These are phyloP conservation scores for Paecilomyces sp. DNA, from an alignment of 2,329 filamentous ascomycete genomes.

Conservation along the genomic window DNA sequence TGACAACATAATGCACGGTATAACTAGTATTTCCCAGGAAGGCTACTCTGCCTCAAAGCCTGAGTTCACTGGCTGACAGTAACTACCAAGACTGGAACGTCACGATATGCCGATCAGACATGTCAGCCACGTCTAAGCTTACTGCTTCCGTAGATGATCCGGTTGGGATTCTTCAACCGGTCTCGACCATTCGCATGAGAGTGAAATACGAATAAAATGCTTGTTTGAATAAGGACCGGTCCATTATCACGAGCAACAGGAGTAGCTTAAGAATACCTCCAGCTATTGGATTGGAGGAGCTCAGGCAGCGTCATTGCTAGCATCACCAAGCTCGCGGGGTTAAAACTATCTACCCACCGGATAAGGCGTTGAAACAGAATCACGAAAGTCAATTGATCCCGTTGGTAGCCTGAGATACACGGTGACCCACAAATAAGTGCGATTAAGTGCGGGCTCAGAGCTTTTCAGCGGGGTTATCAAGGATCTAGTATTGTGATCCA, in stretches of 20 bases:
- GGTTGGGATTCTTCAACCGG: background rate
- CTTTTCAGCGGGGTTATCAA: background rate
- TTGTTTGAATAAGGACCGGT: background rate
- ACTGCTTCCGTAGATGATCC: background rate
- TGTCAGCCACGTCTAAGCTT: background rate
- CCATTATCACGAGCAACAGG: background rate
- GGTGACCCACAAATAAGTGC: background rate
- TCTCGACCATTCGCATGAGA: background rate
- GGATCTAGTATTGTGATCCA: too few relatives aligned
- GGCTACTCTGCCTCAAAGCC: background rate
- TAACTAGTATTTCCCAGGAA: background rate
- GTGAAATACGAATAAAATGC: background rate
- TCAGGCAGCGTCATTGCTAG: background rate
- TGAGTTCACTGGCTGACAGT: background rate
- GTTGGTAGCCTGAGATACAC: background rate
- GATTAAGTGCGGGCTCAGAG: background rate
- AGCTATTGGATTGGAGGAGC: background rate
- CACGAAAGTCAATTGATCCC: background rate
- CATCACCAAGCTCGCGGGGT: background rate
- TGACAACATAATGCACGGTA: background rate
- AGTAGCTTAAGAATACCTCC: background rate
- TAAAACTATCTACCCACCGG: background rate
- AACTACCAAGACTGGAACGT: background rate
- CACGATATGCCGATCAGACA: background rate
- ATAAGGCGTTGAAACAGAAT: background rate